Base-by-base conservation (phyloP, 106 monocot species). In the Dactylorhiza incarnata region DNA sequence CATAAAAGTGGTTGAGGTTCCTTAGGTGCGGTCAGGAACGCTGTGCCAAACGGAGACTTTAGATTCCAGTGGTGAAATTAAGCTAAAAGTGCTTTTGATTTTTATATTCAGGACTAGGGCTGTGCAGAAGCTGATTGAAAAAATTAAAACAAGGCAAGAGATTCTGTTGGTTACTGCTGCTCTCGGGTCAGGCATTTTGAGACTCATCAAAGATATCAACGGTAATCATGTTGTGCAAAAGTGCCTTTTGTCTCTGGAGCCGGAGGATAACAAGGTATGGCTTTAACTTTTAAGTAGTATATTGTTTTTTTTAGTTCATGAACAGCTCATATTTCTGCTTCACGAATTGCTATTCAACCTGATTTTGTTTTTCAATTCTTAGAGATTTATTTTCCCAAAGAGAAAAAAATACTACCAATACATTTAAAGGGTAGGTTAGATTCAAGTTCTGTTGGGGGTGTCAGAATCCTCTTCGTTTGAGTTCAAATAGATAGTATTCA, bases 101-200 rank as follows among this genome's bases (percentile, higher is more conserved):
- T 25, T 46, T 74, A n/a, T 49, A 66, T 75, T 70, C 76, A 84
- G 80, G 56, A 84, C 76, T 24, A 67, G 80, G 47, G 51, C 77
- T 16, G 80, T 80, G 68, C 80, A 80, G 76, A 86, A 80, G 48
- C 47, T 86, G 45, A 86, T 86, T 46, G 79, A 77, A 20, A 86
- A 68, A 59, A 55, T 86, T 20, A 73, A 74, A 77, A 82, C 79
- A 25, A 73, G 49, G 45, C 62, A 68, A 65, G 73, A 86, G 74
- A 54, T 86, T 29, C 62, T 68, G 3, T 45, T 86, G 16, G 59
- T 79, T 29, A 69, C 78, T 49, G 58, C 73, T n/a, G 82, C 85
- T 37, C 78, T 85, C 19, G 51, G 73, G 52, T 71, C 79, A 19
- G 77, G 82, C 51, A 68, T 82, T 6, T 73, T 79, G 4, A 17